A percentile compares a stretch with the other conserved stretches of the same genome.
These are phyloP conservation scores for Sporormia fimetaria DNA, from an alignment of 495 filamentous ascomycete genomes.

Conservation along the genomic window DNA sequence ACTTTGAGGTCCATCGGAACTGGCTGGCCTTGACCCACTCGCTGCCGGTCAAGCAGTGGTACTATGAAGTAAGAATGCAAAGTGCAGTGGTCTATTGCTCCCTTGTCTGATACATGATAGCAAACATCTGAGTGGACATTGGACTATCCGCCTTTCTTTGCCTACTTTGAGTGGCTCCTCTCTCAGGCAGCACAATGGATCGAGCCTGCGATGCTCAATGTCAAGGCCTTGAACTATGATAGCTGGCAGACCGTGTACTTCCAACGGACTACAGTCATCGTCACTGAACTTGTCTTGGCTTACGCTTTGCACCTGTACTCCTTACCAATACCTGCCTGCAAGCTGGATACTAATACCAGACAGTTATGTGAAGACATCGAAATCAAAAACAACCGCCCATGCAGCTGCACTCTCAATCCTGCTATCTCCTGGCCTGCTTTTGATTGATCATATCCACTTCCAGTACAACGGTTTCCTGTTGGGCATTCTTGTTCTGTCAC, in stretches of 20 bases:
- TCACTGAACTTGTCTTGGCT: constrained; percentile 72
- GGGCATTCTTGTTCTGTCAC: constrained; percentile 71
- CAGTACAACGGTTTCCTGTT: constrained; percentile 98
- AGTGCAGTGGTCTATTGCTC: background rate
- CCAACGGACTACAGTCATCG: constrained; percentile 74
- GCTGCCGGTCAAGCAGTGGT: constrained; percentile 80
- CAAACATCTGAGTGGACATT: constrained; percentile 98
- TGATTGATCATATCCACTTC: constrained; percentile 98
- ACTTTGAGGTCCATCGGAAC: constrained; percentile 96
- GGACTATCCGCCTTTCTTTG: constrained; percentile 97
- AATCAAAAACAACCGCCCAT: constrained; percentile 68
- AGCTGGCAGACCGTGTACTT: constrained; percentile 91
- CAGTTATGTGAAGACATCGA: constrained; percentile 62
- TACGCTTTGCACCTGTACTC: constrained; percentile 69
- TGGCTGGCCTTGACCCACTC: constrained; percentile 94
- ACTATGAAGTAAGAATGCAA: constrained; percentile 56
- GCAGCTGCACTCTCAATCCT: constrained; percentile 80
- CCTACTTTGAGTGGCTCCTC: constrained; percentile 88
- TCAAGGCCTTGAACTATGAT: constrained; percentile 72
- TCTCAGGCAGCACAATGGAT: constrained; percentile 66
- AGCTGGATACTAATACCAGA: constrained; percentile 5
- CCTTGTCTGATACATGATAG: constrained; percentile 29
- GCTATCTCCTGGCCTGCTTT: constrained; percentile 82
- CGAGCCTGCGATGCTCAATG: constrained; percentile 70
- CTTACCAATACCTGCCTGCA: background rate